Percentiles rank a stretch among this genome's conserved stretches.
phyloP scores from a whole-genome alignment of 2,329 filamentous ascomycete species.

The Claviceps maximensis region DNA sequence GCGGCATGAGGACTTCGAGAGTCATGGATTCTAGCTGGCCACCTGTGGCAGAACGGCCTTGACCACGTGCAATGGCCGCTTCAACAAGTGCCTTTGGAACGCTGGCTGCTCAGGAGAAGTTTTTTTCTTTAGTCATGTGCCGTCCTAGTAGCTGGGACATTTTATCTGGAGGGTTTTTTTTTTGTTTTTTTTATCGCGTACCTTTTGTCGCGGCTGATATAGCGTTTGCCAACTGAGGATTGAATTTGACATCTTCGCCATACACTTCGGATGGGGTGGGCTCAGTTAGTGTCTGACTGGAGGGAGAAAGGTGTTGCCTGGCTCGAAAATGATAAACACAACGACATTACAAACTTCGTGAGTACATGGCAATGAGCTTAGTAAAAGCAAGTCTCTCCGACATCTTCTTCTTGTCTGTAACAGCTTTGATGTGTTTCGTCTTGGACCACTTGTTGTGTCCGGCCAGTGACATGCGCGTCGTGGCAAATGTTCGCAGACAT shows the following conservation, averaged over 20 bases:
- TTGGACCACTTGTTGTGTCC: constrained; percentile 94
- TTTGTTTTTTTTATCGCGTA: constrained; percentile 15
- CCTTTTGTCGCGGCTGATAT: constrained; percentile 69
- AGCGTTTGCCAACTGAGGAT: constrained; percentile 61
- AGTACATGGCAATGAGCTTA: constrained; percentile 60
- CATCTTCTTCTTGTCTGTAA: constrained; percentile 69
- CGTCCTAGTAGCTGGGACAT: not conserved
- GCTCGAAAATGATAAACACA: not conserved
- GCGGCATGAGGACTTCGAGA: constrained; percentile 69
- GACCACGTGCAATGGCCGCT: constrained; percentile 72
- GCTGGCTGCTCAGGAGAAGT: constrained; percentile 33
- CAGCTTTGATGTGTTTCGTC: constrained; percentile 89
- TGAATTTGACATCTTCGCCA: constrained; percentile 59
- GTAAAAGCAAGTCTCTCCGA: constrained; percentile 53
- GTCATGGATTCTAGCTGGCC: constrained; percentile 62
- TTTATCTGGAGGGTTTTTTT: not conserved
- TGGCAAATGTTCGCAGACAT: constrained; percentile 35
- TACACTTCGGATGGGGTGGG: constrained; percentile 41
- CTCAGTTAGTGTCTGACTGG: constrained; percentile 7
- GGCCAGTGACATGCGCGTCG: constrained; percentile 33
- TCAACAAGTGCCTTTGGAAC: constrained; percentile 80
- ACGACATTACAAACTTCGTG: constrained; percentile 46
- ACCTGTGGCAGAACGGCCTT: constrained; percentile 67
- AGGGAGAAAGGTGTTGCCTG: constrained; percentile 1
- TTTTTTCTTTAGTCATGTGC: not conserved